These are phyloP conservation scores for Tolypocladium endophyticum DNA, from an alignment of 2,329 filamentous ascomycete genomes.

Conservation along the genomic window DNA sequence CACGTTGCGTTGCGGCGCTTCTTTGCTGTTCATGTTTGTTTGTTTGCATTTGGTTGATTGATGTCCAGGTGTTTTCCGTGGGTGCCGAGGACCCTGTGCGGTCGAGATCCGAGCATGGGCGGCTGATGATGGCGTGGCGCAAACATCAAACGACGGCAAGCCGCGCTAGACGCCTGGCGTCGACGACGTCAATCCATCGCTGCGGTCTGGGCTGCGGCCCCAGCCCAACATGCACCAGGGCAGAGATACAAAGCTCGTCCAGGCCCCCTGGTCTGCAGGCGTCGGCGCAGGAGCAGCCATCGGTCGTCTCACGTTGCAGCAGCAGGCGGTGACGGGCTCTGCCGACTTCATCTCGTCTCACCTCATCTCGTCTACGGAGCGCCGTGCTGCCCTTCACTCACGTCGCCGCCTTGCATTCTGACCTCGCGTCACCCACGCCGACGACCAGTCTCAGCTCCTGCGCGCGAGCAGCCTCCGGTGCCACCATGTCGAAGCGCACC, in stretches of 20 bases:
- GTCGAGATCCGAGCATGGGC: background rate
- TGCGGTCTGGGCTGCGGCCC: background rate
- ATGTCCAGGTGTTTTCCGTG: no score
- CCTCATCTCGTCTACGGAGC: background rate
- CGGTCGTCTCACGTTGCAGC: background rate
- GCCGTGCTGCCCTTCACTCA: background rate
- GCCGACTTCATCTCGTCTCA: background rate
- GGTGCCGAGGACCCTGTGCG: background rate
- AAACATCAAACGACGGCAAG: background rate
- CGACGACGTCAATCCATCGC: background rate
- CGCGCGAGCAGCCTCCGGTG: no score
- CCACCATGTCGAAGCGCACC: slow-evolving; percentile 56
- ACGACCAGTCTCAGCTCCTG: no score
- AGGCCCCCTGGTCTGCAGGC: background rate
- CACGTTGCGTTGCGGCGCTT: background rate
- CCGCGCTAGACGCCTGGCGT: background rate
- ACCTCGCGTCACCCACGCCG: no score
- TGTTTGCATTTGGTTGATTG: background rate
- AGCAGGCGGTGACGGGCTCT: background rate
- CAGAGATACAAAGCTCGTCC: background rate
- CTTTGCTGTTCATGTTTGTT: background rate
- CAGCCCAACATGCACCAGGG: background rate
- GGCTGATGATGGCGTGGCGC: background rate
- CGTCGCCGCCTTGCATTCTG: background rate
- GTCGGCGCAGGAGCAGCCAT: background rate